A percentile compares a stretch with the other conserved stretches of the same genome.
Evolutionary conservation across 169 alveolate genomes (phyloP).

Genomic region (Cryptosporidium sp.): DNA sequence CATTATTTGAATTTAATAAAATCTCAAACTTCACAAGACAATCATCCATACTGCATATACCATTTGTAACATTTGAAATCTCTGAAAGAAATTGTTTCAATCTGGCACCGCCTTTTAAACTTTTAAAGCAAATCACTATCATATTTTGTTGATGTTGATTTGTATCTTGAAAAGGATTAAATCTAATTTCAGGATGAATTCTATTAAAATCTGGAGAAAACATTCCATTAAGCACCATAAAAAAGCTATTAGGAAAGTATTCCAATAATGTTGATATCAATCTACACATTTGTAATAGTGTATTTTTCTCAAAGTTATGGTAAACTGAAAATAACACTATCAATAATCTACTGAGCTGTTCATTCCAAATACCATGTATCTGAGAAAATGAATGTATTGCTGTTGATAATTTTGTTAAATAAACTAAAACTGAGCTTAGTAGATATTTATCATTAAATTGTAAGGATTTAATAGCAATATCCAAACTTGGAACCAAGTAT

Average conservation of each 20-base stretch:
- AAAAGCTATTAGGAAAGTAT: conserved; percentile 33
- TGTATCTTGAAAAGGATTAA: conserved; percentile 47
- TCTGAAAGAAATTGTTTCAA: conserved; percentile 44
- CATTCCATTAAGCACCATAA: conserved; percentile 38
- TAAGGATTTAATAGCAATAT: conserved; percentile 19
- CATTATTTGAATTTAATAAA: conserved; percentile 3
- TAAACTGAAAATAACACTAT: conserved; percentile 30
- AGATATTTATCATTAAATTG: conserved; percentile 54
- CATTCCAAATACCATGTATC: conserved; percentile 38
- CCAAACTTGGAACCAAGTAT: conserved; percentile 25
- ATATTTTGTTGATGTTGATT: conserved; percentile 20
- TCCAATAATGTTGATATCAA: conserved; percentile 24
- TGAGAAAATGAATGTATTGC: conserved; percentile 19
- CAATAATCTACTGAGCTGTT: conserved; percentile 6
- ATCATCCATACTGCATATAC: conserved; percentile 21
- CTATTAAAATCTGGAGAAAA: conserved; percentile 23
- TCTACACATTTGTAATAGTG: conserved; percentile 40
- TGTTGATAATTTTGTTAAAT: conserved; percentile 25
- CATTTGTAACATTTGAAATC: conserved; percentile 45
- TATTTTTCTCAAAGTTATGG: conserved; percentile 29
- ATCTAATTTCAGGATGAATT: conserved; percentile 29
- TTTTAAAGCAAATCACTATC: conserved; percentile 19
- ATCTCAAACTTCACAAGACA: conserved; percentile 30
- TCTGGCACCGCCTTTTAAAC: conserved; percentile 26
- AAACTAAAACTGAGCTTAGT: conserved; percentile 19